Percentiles rank a stretch among this genome's conserved stretches.
These are phyloP conservation scores for Trichocladium antarcticum DNA, from an alignment of 495 filamentous ascomycete species.

Conservation along the genomic window DNA sequence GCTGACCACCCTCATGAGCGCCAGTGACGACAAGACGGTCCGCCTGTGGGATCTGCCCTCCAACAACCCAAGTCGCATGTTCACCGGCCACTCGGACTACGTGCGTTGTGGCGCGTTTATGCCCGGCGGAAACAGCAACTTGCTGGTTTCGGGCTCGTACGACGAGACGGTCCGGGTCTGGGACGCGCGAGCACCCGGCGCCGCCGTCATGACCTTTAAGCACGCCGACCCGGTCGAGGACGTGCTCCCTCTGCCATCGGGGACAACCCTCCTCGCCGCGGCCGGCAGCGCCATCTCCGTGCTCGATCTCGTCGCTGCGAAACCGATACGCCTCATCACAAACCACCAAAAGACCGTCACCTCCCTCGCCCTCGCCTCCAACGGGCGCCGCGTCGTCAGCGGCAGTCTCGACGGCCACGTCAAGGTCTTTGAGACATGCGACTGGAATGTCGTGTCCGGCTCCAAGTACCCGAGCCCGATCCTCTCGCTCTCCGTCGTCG, in stretches of 20 bases:
- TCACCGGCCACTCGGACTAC: constrained; percentile 87
- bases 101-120: constrained; percentile 79
- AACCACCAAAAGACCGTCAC: constrained; percentile 99
- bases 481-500: constrained; percentile 65
- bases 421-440: constrained; percentile 85
- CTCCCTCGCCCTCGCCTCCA: constrained; percentile 61
- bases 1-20: constrained; percentile 71
- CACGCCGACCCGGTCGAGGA: constrained; percentile 77
- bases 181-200: constrained; percentile 65
- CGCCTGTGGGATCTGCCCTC: constrained; percentile 87
- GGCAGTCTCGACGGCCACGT: constrained; percentile 90
- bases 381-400: constrained; percentile 66
- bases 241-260: constrained; percentile 72
- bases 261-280: constrained; percentile 75
- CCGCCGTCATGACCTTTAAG: constrained; percentile 80
- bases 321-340: constrained; percentile 69
- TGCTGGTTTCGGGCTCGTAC: constrained; percentile 82
- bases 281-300: constrained; percentile 82
- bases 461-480: constrained; percentile 88
- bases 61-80: constrained; percentile 59
- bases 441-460: constrained; percentile 86
- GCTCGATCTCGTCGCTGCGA: constrained; percentile 87
- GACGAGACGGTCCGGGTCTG: constrained; percentile 88
- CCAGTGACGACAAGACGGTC: constrained; percentile 83
- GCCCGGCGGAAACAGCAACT: constrained; percentile 59